Conservation (phyloP, 768 basidiomycete genomes). For the Termitomyces sp. region DNA sequence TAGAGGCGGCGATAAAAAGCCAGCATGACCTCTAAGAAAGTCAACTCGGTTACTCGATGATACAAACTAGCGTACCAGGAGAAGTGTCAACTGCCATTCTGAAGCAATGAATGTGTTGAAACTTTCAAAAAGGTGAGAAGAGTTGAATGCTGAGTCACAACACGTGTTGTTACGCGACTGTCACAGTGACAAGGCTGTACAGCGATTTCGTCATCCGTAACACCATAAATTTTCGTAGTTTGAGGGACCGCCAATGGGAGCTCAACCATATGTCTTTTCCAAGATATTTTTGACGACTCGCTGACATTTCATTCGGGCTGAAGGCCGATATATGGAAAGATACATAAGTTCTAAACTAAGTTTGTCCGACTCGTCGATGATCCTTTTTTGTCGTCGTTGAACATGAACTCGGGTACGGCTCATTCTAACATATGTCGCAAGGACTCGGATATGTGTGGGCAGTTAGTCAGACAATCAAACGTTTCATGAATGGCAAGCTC, state of each 20-base stretch:
- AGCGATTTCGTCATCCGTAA: neutral
- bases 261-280: no score
- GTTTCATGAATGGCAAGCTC: neutral
- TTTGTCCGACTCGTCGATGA: no score
- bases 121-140: neutral
- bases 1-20: slow-evolving; percentile 87
- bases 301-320: neutral
- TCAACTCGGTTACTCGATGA: neutral
- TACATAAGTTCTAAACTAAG: no score
- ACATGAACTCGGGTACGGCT: neutral
- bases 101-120: neutral
- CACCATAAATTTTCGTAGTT: no score
- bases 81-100: slow-evolving; percentile 12
- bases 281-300: no score
- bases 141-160: slow-evolving; percentile 4
- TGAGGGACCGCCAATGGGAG: no score
- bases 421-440: no score
- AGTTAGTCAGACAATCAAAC: no score
- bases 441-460: no score
- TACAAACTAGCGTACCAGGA: slow-evolving; percentile 8
- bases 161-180: slow-evolving; percentile 2
- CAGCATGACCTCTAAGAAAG: slow-evolving; percentile 41
- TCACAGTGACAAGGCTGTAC: neutral
- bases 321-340: no score
- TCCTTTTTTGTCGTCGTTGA: no score